Conservation (phyloP, 805 yeast genomes). For the Candida maris region DNA sequence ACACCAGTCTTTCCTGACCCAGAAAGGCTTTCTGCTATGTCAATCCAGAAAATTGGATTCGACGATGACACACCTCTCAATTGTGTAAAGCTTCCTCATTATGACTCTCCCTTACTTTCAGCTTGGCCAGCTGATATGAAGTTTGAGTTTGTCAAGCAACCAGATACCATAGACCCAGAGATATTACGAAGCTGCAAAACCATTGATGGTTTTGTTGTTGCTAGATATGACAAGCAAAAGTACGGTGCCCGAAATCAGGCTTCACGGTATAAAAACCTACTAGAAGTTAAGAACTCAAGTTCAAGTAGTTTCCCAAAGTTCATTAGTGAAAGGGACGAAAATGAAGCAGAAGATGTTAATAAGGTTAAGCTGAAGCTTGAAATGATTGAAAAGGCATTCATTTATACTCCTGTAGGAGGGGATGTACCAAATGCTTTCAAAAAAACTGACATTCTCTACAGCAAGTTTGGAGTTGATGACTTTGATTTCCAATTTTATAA, state of each 20-base stretch:
- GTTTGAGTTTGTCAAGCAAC: constrained; percentile 59
- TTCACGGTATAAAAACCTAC: constrained; percentile 38
- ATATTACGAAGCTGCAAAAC: constrained; percentile 37
- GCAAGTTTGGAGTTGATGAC: constrained; percentile 89
- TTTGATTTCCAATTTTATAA: constrained; percentile 89
- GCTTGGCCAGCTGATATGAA: constrained; percentile 69
- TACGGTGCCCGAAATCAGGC: constrained; percentile 55
- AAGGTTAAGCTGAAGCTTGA: constrained; percentile 18
- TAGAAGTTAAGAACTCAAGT: constrained; percentile 24
- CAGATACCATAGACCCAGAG: constrained; percentile 49
- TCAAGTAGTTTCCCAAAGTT: constrained; percentile 44
- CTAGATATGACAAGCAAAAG: constrained; percentile 54
- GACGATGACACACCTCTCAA: constrained; percentile 61
- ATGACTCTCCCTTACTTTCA: constrained; percentile 70
- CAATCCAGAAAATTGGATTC: constrained; percentile 24
- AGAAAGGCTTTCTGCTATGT: constrained; percentile 31
- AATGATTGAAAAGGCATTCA: constrained; percentile 26
- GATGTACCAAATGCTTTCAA: constrained; percentile 71
- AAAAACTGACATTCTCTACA: constrained; percentile 72
- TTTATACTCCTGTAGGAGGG: constrained; percentile 32
- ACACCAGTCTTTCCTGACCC: constrained; percentile 55
- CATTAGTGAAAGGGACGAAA: constrained; percentile 51
- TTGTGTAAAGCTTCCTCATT: constrained; percentile 82
- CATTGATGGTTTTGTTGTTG: constrained; percentile 34
- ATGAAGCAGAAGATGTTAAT: constrained; percentile 27